Evolutionary conservation across 2,329 filamentous ascomycete genomes (phyloP).

Genomic region (Cladophialophora chaetospira): DNA sequence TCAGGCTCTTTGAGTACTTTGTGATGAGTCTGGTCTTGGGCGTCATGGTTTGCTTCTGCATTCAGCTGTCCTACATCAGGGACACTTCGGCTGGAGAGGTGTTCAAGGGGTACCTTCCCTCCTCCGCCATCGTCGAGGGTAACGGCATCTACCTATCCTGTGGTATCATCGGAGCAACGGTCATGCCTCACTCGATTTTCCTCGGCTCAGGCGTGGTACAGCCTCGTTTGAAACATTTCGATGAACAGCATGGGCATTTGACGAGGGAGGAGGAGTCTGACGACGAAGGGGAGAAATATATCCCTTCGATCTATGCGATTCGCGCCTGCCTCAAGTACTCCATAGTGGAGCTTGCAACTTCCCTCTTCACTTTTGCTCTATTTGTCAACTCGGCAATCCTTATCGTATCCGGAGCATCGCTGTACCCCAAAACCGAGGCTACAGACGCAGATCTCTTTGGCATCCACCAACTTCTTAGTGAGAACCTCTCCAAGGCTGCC

Average conservation of each 20-base stretch:
- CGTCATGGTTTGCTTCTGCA: slow-evolving; percentile 60
- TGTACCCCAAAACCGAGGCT: slow-evolving; percentile 65
- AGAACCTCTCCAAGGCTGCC: slow-evolving; percentile 70
- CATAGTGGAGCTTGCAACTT: slow-evolving; percentile 68
- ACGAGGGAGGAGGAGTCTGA: slow-evolving; percentile 23
- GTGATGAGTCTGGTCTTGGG: slow-evolving; percentile 57
- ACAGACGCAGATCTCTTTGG: slow-evolving; percentile 75
- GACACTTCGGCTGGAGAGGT: slow-evolving; percentile 54
- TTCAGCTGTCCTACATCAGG: slow-evolving; percentile 57
- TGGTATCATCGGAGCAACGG: slow-evolving; percentile 55
- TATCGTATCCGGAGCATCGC: slow-evolving; percentile 75
- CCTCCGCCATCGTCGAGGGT: slow-evolving; percentile 53
- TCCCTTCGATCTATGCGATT: slow-evolving; percentile 73
- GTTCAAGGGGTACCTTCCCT: slow-evolving; percentile 58
- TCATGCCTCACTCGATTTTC: slow-evolving; percentile 64
- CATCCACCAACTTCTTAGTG: slow-evolving; percentile 72
- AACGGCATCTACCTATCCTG: slow-evolving; percentile 58
- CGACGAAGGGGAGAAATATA: slow-evolving; percentile 62
- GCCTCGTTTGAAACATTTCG: slow-evolving; percentile 53
- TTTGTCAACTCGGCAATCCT: slow-evolving; percentile 84
- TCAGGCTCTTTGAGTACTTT: slow-evolving; percentile 58
- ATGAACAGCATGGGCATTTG: slow-evolving; percentile 42
- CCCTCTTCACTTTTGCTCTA: slow-evolving; percentile 78
- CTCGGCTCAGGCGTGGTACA: slow-evolving; percentile 60
- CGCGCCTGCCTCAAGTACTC: slow-evolving; percentile 72